These are phyloP conservation scores for Phlyctochytrium planicorne DNA, from an alignment of 192 early-diverging fungal genomes.

Conservation along the genomic window DNA sequence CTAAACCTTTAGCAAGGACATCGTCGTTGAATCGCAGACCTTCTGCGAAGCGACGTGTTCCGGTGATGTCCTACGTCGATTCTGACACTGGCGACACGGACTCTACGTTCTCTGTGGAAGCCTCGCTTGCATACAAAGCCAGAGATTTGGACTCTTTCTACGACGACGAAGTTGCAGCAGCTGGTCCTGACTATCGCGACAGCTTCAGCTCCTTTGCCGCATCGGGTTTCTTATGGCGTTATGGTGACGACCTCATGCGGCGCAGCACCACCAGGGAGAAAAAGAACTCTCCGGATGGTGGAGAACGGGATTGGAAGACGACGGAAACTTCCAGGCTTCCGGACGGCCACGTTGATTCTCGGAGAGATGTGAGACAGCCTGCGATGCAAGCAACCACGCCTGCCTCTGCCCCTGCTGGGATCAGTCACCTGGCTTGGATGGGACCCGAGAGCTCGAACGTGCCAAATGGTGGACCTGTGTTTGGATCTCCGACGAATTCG, in stretches of 20 bases:
- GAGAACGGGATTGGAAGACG: not conserved
- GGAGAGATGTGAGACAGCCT: not conserved
- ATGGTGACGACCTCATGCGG: not conserved
- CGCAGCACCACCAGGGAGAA: not conserved
- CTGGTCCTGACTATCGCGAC: not conserved
- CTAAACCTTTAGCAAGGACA: too few species aligned
- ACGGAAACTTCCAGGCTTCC: not conserved
- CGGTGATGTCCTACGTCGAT: not conserved
- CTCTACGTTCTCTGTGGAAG: not conserved
- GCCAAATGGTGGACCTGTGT: too few species aligned
- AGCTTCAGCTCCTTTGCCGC: not conserved
- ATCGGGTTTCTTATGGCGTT: not conserved
- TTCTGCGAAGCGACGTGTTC: too few species aligned
- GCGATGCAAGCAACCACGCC: too few species aligned
- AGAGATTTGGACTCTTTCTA: constrained; percentile 2
- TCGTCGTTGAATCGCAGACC: too few species aligned
- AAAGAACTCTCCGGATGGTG: not conserved
- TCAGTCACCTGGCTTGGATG: not conserved
- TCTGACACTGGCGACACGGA: not conserved
- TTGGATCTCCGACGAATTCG: too few species aligned
- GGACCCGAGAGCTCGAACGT: not conserved
- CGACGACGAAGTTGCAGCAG: not conserved
- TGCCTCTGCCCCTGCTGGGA: not conserved
- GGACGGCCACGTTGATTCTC: not conserved
- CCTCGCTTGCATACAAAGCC: not conserved